Evolutionary conservation across 2,329 filamentous ascomycete genomes (phyloP).

Genomic region (Ophiostoma ulmi): DNA sequence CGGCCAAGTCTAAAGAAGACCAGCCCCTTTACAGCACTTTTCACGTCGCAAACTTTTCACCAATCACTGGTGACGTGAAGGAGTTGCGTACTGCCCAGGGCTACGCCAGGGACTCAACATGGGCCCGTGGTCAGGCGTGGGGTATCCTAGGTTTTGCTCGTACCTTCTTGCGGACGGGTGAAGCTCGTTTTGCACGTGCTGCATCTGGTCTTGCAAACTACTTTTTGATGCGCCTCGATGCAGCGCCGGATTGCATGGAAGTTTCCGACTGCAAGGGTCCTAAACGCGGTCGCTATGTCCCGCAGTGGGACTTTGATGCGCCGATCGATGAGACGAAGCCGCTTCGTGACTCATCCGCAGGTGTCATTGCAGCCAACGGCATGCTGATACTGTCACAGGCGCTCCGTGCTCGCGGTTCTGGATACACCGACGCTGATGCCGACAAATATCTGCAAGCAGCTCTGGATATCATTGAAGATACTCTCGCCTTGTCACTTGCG

Average conservation of each 20-base stretch:
- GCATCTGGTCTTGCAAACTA: constrained; percentile 46
- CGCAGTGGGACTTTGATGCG: constrained; percentile 41
- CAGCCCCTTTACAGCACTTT: constrained; percentile 36
- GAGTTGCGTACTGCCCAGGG: constrained; percentile 47
- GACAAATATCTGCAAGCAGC: constrained; percentile 32
- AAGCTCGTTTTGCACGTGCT: constrained; percentile 41
- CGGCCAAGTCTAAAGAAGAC: not conserved
- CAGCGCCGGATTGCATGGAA: constrained; percentile 33
- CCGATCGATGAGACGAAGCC: constrained; percentile 28
- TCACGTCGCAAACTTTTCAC: constrained; percentile 49
- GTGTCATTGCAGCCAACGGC: constrained; percentile 40
- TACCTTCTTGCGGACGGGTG: constrained; percentile 45
- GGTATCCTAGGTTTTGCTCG: constrained; percentile 47
- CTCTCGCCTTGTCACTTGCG: constrained; percentile 31
- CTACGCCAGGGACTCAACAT: constrained; percentile 43
- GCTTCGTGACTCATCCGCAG: constrained; percentile 38
- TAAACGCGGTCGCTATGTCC: constrained; percentile 31
- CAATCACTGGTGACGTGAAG: constrained; percentile 40
- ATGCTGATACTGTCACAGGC: constrained; percentile 39
- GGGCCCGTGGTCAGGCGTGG: constrained; percentile 51
- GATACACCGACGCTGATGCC: constrained; percentile 21
- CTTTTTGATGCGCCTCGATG: constrained; percentile 42
- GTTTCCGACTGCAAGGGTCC: constrained; percentile 27
- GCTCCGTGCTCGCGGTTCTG: constrained; percentile 27
- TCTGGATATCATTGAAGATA: constrained; percentile 33